Percentiles rank a stretch among this genome's conserved stretches.
Conservation (phyloP, 768 basidiomycete species). For the Phylloporus sp. region DNA sequence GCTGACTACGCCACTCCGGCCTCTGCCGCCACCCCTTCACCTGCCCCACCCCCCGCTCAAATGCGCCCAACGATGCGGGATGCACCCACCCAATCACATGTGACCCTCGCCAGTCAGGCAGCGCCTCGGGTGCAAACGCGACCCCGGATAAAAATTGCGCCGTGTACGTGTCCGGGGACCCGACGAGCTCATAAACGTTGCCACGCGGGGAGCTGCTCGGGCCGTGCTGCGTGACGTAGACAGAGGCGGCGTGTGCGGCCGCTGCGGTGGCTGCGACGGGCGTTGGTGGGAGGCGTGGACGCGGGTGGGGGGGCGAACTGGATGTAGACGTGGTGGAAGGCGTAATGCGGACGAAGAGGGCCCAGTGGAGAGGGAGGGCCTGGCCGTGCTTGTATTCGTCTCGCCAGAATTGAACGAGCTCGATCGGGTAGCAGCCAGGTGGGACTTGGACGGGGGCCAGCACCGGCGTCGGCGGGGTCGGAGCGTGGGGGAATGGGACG, state of each 20-base stretch:
- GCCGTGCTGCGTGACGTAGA: not conserved
- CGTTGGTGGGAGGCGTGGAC: too few relatives aligned
- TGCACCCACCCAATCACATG: constrained; percentile 22
- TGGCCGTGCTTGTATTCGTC: constrained; percentile 7
- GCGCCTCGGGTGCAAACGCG: constrained; percentile 4
- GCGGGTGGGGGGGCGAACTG: too few relatives aligned
- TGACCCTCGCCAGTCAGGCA: constrained; percentile 24
- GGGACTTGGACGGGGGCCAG: constrained; percentile 17
- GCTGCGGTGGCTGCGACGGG: too few relatives aligned
- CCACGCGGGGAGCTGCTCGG: constrained; percentile 7
- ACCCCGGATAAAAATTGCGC: constrained; percentile 8
- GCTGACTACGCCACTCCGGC: constrained; percentile 24
- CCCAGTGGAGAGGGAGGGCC: constrained; percentile 24
- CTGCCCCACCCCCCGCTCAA: constrained; percentile 14
- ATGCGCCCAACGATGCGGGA: constrained; percentile 5
- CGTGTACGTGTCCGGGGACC: constrained; percentile 24
- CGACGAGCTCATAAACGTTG: constrained; percentile 26
- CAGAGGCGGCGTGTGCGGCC: not conserved
- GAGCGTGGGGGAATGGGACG: not conserved
- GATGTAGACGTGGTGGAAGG: not conserved
- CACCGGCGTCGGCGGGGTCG: not conserved
- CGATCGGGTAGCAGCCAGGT: constrained; percentile 17
- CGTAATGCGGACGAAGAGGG: constrained; percentile 26
- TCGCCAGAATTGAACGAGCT: constrained; percentile 30
- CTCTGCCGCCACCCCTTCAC: constrained; percentile 19